Percentiles rank a stretch among this genome's conserved stretches.
Evolutionary conservation across 2,329 filamentous ascomycete species (phyloP).

Genomic region (Neodidymelliopsis sp.): DNA sequence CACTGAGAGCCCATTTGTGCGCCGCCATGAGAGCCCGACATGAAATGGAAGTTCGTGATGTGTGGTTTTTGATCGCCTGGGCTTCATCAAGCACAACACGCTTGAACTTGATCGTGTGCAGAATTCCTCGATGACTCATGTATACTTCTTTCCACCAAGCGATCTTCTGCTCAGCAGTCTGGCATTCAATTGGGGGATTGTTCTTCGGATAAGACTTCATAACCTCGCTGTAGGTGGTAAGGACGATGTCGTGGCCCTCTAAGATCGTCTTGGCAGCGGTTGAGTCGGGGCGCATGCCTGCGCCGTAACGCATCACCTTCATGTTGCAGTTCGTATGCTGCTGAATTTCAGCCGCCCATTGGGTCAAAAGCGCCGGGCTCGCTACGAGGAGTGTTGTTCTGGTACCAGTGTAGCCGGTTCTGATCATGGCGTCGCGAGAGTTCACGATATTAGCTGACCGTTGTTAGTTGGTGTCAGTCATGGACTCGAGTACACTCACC

Average conservation of each 20-base stretch:
- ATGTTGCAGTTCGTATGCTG: slow-evolving; percentile 32
- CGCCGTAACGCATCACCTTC: slow-evolving; percentile 37
- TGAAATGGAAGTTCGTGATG: slow-evolving; percentile 52
- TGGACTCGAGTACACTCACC: slow-evolving; percentile 19
- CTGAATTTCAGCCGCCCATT: slow-evolving; percentile 50
- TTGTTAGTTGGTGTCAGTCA: slow-evolving; percentile 8
- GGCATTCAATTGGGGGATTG: slow-evolving; percentile 45
- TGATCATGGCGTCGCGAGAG: slow-evolving; percentile 31
- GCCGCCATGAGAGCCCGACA: slow-evolving; percentile 52
- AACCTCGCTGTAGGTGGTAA: slow-evolving; percentile 56
- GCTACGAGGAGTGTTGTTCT: slow-evolving; percentile 55
- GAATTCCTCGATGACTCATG: slow-evolving; percentile 39
- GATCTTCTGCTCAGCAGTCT: slow-evolving; percentile 51
- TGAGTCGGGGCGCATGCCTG: slow-evolving; percentile 35
- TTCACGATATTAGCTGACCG: slow-evolving; percentile 54
- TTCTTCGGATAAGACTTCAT: slow-evolving; percentile 53
- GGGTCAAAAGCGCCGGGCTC: slow-evolving; percentile 47
- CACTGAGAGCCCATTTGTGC: slow-evolving; percentile 54
- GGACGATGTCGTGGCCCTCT: slow-evolving; percentile 39
- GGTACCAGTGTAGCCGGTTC: slow-evolving; percentile 2
- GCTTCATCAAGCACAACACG: slow-evolving; percentile 66
- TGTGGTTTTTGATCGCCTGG: slow-evolving; percentile 63
- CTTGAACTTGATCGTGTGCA: slow-evolving; percentile 50
- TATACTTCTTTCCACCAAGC: slow-evolving; percentile 47
- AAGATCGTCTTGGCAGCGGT: slow-evolving; percentile 24